Percentiles rank a stretch among this genome's conserved stretches.
Evolutionary conservation across 1,284 basidiomycete species (phyloP).

Genomic region (Leccinum solheimii): DNA sequence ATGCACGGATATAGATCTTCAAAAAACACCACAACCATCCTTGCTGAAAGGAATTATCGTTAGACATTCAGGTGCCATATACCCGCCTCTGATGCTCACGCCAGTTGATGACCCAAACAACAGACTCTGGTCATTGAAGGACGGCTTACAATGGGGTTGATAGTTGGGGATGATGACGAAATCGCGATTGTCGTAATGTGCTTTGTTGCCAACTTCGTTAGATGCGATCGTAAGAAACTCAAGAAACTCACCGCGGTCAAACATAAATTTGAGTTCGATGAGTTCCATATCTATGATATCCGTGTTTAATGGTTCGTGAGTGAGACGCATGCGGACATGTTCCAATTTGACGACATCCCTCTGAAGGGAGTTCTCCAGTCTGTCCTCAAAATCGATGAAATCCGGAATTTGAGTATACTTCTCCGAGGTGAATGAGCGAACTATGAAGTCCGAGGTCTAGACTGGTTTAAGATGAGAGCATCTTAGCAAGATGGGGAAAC

Average conservation of each 20-base stretch:
- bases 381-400: slow-evolving; percentile 76
- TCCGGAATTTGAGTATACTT: slow-evolving; percentile 86
- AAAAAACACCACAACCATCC: slow-evolving; percentile 73
- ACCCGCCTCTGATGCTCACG: slow-evolving; percentile 41
- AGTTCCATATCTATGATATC: slow-evolving; percentile 78
- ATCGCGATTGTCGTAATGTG: slow-evolving; percentile 82
- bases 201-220: slow-evolving; percentile 36
- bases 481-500: slow-evolving; percentile 11
- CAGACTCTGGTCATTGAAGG: slow-evolving; percentile 65
- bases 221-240: slow-evolving; percentile 9
- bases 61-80: neutral
- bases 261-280: slow-evolving; percentile 80
- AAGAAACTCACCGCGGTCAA: slow-evolving; percentile 63
- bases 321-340: slow-evolving; percentile 77
- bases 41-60: slow-evolving; percentile 39
- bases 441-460: slow-evolving; percentile 77
- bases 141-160: slow-evolving; percentile 55
- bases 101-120: slow-evolving; percentile 63
- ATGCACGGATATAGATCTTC: slow-evolving; percentile 71
- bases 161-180: slow-evolving; percentile 75
- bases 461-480: slow-evolving; percentile 7
- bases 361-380: slow-evolving; percentile 77
- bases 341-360: slow-evolving; percentile 78
- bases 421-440: slow-evolving; percentile 72
- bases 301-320: slow-evolving; percentile 65